Evolutionary conservation across 371 early-diverging fungal species (phyloP).

Genomic region (Antonospora locustae): DNA sequence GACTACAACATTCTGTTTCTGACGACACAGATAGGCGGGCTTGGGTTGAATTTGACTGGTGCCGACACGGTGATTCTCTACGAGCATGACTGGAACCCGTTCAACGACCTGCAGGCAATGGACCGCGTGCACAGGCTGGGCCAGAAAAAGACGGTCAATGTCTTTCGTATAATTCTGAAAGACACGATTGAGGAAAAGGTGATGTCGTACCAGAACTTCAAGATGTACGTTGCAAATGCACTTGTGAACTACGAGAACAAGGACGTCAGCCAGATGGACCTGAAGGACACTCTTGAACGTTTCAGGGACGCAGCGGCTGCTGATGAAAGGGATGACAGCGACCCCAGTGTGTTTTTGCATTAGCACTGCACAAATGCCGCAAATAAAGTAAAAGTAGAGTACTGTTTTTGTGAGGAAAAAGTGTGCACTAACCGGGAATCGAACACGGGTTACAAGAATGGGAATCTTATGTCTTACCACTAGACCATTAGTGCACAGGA

Average conservation of each 20-base stretch:
- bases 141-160: constrained; percentile 87
- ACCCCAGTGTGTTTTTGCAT: constrained; percentile 12
- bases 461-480: background rate
- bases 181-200: constrained; percentile 82
- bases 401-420: background rate
- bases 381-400: background rate
- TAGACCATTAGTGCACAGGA: background rate
- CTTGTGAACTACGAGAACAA: constrained; percentile 88
- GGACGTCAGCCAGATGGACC: constrained; percentile 53
- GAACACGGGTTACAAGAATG: background rate
- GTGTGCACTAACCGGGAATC: background rate
- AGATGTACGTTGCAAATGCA: constrained; percentile 85
- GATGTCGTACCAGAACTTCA: constrained; percentile 92
- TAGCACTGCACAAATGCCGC: background rate
- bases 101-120: constrained; percentile 93
- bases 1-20: constrained; percentile 78
- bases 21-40: constrained; percentile 90
- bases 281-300: constrained; percentile 49
- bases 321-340: constrained; percentile 18
- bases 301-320: constrained; percentile 24
- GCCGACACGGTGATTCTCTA: constrained; percentile 98
- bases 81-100: constrained; percentile 99
- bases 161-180: constrained; percentile 71
- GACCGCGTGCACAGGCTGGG: constrained; percentile 87
- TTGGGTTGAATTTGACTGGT: constrained; percentile 90